These are phyloP conservation scores for Xerocomus minutiporus DNA, from an alignment of 1,284 basidiomycete species.

Conservation along the genomic window DNA sequence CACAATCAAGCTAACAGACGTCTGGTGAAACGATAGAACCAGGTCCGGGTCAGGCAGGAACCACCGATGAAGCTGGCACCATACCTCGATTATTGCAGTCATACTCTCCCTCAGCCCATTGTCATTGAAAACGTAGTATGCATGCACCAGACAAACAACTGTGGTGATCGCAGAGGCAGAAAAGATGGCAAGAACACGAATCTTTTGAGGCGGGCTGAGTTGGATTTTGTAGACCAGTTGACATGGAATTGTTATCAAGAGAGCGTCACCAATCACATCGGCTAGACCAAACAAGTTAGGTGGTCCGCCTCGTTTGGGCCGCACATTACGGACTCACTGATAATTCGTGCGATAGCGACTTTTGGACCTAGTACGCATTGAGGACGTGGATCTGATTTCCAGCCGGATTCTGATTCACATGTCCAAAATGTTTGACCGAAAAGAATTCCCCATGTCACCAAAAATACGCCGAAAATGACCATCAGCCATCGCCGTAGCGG, in stretches of 20 bases:
- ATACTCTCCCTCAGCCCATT: not conserved
- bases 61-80: not conserved
- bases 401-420: not conserved
- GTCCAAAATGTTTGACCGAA: slow-evolving; percentile 5
- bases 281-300: not conserved
- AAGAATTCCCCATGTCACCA: slow-evolving; percentile 1
- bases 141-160: not conserved
- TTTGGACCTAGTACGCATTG: not conserved
- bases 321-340: not conserved
- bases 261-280: slow-evolving; percentile 3
- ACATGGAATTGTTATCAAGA: slow-evolving; percentile 4
- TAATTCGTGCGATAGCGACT: slow-evolving; percentile 1
- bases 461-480: not conserved
- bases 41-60: not conserved
- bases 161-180: slow-evolving; percentile 6
- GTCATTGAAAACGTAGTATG: slow-evolving; percentile 1
- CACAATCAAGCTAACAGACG: slow-evolving; percentile 3
- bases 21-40: not conserved
- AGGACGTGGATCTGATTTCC: not conserved
- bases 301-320: not conserved
- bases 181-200: slow-evolving; percentile 5
- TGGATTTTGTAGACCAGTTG: not conserved
- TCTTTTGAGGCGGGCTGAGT: slow-evolving; percentile 1
- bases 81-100: slow-evolving; percentile 2
- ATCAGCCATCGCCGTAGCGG: not conserved